Evolutionary conservation across 192 early-diverging fungal genomes (phyloP).

Genomic region (Coemansia sp.): DNA sequence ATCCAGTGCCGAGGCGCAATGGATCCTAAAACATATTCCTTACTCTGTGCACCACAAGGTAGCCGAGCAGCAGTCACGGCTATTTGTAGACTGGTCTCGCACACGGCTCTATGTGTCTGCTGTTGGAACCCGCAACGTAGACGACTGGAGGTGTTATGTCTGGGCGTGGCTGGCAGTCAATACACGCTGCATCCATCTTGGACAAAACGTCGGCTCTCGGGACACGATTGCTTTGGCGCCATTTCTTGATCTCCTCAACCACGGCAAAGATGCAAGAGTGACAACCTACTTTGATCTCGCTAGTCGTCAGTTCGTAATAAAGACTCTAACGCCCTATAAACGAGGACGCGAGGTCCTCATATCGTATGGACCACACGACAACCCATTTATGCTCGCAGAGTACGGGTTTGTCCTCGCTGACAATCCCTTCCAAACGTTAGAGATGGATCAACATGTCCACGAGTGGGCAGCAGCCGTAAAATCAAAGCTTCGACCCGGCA

Average conservation of each 20-base stretch:
- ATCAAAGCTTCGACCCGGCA: not conserved
- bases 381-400: constrained; percentile 46
- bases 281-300: constrained; percentile 22
- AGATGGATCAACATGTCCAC: constrained; percentile 24
- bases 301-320: constrained; percentile 61
- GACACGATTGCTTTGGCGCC: constrained; percentile 73
- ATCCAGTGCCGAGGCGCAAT: not conserved
- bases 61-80: constrained; percentile 22
- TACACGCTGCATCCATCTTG: constrained; percentile 51
- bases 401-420: constrained; percentile 40
- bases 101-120: constrained; percentile 8
- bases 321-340: constrained; percentile 57
- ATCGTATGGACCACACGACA: constrained; percentile 50
- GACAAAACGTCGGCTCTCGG: not conserved
- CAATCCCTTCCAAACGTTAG: constrained; percentile 40
- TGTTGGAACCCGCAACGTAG: not conserved
- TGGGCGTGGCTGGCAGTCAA: constrained; percentile 51
- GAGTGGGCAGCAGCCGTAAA: constrained; percentile 20
- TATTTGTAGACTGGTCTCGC: constrained; percentile 28
- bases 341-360: constrained; percentile 62
- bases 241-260: constrained; percentile 75
- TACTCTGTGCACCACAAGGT: constrained; percentile 14
- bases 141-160: constrained; percentile 31
- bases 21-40: constrained; percentile 35
- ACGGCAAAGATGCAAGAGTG: constrained; percentile 60